phyloP scores from a whole-genome alignment of 2,329 filamentous ascomycete species.

The Didymella pomorum region DNA sequence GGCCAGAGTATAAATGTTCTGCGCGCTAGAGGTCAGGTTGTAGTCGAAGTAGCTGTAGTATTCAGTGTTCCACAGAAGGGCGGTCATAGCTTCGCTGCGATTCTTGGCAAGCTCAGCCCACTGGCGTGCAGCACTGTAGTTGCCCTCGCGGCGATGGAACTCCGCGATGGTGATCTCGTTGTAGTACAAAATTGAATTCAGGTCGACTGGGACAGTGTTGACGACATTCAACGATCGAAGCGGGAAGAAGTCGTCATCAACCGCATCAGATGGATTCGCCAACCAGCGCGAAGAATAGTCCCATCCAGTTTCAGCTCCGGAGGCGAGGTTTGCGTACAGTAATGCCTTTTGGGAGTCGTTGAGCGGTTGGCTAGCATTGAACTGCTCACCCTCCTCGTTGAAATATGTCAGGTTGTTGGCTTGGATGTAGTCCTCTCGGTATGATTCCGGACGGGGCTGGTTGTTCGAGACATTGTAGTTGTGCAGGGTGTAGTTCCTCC shows the following conservation, averaged over 20 bases:
- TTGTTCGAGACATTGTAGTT: conserved; percentile 70
- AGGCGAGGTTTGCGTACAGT: conserved; percentile 69
- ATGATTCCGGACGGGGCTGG: conserved; percentile 72
- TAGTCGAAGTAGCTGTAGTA: conserved; percentile 73
- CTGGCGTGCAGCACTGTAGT: conserved; percentile 57
- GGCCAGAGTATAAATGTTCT: conserved; percentile 63
- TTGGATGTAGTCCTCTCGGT: conserved; percentile 69
- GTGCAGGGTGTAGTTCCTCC: conserved; percentile 64
- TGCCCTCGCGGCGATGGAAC: conserved; percentile 62
- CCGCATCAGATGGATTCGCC: conserved; percentile 64
- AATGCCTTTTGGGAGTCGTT: conserved; percentile 61
- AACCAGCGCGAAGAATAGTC: conserved; percentile 70
- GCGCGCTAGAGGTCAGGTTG: conserved; percentile 67
- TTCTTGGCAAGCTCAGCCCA: conserved; percentile 61
- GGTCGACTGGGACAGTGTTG: conserved; percentile 68
- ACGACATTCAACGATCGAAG: conserved; percentile 68
- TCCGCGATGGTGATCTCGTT: conserved; percentile 68
- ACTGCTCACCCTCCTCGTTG: conserved; percentile 65
- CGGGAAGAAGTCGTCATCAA: conserved; percentile 69
- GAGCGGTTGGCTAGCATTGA: conserved; percentile 61
- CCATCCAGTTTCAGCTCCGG: conserved; percentile 71
- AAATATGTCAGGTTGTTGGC: conserved; percentile 73
- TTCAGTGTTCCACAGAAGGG: conserved; percentile 70
- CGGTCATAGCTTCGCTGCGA: conserved; percentile 69
- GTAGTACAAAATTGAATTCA: conserved; percentile 73